These are phyloP conservation scores for Nemania sp. DNA, from an alignment of 2,329 filamentous ascomycete species.

Conservation along the genomic window DNA sequence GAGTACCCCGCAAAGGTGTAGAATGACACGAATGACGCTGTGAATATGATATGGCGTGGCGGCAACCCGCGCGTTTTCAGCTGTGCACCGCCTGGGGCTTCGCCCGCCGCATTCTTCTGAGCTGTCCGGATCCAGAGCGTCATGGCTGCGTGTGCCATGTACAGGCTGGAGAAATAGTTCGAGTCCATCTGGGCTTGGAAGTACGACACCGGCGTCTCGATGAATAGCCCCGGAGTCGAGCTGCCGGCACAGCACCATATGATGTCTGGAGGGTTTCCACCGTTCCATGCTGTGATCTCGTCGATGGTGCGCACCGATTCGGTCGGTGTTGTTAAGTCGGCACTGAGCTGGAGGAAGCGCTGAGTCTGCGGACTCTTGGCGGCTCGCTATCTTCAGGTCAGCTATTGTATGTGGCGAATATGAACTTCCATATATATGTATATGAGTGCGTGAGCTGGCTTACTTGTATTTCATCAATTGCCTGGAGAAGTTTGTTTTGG, in stretches of 20 bases:
- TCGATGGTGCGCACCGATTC: slow-evolving; percentile 61
- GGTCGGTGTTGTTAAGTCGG: slow-evolving; percentile 61
- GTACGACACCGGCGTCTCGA: slow-evolving; percentile 41
- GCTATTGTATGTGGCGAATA: background rate
- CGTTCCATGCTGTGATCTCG: slow-evolving; percentile 66
- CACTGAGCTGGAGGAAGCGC: slow-evolving; percentile 66
- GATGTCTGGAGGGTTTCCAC: slow-evolving; percentile 56
- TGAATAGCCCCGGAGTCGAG: slow-evolving; percentile 53
- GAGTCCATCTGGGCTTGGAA: slow-evolving; percentile 44
- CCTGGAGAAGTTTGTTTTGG: slow-evolving; percentile 59
- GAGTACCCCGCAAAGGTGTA: slow-evolving; percentile 65
- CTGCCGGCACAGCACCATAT: slow-evolving; percentile 70
- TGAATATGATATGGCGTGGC: slow-evolving; percentile 67
- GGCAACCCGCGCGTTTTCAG: background rate
- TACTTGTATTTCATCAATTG: slow-evolving; percentile 59
- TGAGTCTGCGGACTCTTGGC: slow-evolving; percentile 57
- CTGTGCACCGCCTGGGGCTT: background rate
- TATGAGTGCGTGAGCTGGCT: background rate
- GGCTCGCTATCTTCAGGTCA: too few relatives aligned
- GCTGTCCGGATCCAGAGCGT: slow-evolving; percentile 35
- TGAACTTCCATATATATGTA: slow-evolving; percentile 5
- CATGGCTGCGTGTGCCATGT: slow-evolving; percentile 44
- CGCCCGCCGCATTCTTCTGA: background rate
- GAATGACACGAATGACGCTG: slow-evolving; percentile 64
- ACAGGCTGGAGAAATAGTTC: slow-evolving; percentile 46